phyloP scores from a whole-genome alignment of 768 basidiomycete species.

The Chiua virens region DNA sequence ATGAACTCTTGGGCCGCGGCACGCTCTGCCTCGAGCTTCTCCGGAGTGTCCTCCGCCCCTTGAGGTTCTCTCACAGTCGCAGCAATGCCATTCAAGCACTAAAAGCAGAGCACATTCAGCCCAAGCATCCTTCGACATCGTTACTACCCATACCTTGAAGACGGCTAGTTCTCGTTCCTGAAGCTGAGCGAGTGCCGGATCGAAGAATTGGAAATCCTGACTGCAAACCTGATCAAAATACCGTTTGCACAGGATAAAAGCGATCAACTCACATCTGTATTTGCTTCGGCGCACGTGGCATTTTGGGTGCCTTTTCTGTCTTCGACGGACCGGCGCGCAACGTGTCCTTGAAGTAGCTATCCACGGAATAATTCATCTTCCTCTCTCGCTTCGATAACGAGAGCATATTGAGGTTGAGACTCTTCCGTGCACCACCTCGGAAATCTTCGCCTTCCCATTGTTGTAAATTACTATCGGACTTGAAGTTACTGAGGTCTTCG shows the following conservation, averaged over 20 bases:
- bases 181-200: slow-evolving; percentile 70
- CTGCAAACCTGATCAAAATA: slow-evolving; percentile 36
- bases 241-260: not conserved
- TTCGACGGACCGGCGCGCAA: slow-evolving; percentile 79
- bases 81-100: slow-evolving; percentile 67
- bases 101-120: not conserved
- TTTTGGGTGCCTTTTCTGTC: slow-evolving; percentile 76
- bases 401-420: slow-evolving; percentile 71
- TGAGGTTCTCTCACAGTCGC: slow-evolving; percentile 64
- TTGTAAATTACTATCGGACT: slow-evolving; percentile 86
- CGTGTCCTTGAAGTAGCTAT: slow-evolving; percentile 93
- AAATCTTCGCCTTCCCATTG: slow-evolving; percentile 98
- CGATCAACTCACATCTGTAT: slow-evolving; percentile 64
- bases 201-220: slow-evolving; percentile 97
- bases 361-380: slow-evolving; percentile 92
- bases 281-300: slow-evolving; percentile 87
- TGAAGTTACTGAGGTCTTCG: slow-evolving; percentile 96
- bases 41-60: slow-evolving; percentile 75
- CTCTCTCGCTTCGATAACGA: slow-evolving; percentile 93
- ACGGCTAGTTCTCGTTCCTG: slow-evolving; percentile 87
- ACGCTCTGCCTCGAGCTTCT: slow-evolving; percentile 82
- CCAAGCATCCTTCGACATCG: not conserved
- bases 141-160: slow-evolving; percentile 52
- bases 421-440: slow-evolving; percentile 70
- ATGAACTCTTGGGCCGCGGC: slow-evolving; percentile 81